Percentiles rank a stretch among this genome's conserved stretches.
phyloP scores from a whole-genome alignment of 345 rosid species.

The Heritiera fomes region DNA sequence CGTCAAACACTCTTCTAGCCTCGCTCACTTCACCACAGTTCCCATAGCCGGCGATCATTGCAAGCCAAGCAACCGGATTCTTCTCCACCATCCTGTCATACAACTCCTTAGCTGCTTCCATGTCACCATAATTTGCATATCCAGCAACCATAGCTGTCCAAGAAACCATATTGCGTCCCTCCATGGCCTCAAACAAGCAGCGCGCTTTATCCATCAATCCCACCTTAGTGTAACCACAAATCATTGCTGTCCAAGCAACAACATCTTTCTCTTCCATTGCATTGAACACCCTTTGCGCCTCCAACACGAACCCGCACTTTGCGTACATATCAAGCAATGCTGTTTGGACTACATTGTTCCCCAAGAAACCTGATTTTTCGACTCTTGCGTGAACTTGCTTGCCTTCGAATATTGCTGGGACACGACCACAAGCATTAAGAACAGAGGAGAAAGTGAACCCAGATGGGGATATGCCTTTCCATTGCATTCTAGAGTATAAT shows the following conservation, averaged over 20 bases:
- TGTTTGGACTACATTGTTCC: constrained; percentile 45
- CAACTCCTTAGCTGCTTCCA: constrained; percentile 40
- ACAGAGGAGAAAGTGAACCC: constrained; percentile 66
- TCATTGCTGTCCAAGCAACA: constrained; percentile 66
- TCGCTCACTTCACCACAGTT: constrained; percentile 39
- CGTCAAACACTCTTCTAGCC: constrained; percentile 51
- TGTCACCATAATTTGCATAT: constrained; percentile 46
- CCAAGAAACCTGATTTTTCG: constrained; percentile 45
- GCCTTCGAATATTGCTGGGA: constrained; percentile 40
- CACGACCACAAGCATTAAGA: constrained; percentile 66
- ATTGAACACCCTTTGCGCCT: constrained; percentile 52
- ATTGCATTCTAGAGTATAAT: constrained; percentile 35
- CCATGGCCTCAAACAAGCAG: constrained; percentile 41
- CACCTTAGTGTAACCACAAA: constrained; percentile 55
- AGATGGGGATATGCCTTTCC: constrained; percentile 33
- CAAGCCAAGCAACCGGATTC: constrained; percentile 45
- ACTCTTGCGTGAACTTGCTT: constrained; percentile 54
- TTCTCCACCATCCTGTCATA: constrained; percentile 40
- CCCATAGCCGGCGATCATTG: constrained; percentile 55
- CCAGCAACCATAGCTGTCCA: constrained; percentile 61
- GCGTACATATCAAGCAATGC: constrained; percentile 51
- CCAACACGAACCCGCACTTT: constrained; percentile 41
- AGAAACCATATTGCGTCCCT: constrained; percentile 36
- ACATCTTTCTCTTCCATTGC: constrained; percentile 53
- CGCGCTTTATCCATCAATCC: constrained; percentile 40